Evolutionary conservation across 768 basidiomycete species (phyloP).

Genomic region (Termitomyces bulborhizus): DNA sequence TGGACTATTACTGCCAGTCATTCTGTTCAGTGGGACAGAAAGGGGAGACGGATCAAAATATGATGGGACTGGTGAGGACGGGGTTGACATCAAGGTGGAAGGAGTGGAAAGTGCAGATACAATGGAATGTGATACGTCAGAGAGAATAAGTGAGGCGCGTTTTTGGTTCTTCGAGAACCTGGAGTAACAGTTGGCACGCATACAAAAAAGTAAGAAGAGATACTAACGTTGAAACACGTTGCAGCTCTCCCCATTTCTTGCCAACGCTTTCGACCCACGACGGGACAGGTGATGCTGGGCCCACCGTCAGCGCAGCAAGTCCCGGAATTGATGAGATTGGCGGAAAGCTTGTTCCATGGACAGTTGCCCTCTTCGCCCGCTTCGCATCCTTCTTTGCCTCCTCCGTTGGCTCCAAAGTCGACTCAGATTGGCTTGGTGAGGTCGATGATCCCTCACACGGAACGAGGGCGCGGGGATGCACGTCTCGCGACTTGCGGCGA

Average conservation of each 20-base stretch:
- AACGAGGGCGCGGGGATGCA: neutral
- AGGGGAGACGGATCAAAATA: conserved; percentile 14
- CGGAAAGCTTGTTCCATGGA: conserved; percentile 18
- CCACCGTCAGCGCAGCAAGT: conserved; percentile 24
- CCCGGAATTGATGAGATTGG: conserved; percentile 35
- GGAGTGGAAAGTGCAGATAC: conserved; percentile 40
- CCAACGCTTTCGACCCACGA: conserved; percentile 57
- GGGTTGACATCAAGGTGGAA: conserved; percentile 17
- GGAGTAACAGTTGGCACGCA: neutral
- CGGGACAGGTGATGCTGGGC: conserved; percentile 17
- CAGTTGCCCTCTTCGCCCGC: conserved; percentile 9
- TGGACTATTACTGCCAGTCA: neutral
- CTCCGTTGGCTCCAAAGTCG: neutral
- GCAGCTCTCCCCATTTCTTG: conserved; percentile 55
- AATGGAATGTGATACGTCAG: conserved; percentile 57
- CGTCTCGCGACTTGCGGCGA: conserved; percentile 19
- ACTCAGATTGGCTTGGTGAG: neutral
- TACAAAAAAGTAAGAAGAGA: conserved; percentile 3
- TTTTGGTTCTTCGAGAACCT: conserved; percentile 68
- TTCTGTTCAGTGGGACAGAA: neutral
- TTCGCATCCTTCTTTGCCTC: neutral
- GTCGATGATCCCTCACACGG: neutral
- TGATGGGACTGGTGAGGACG: conserved; percentile 11
- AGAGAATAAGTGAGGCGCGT: conserved; percentile 59
- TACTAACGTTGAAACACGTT: conserved; percentile 49